phyloP scores from a whole-genome alignment of 371 early-diverging fungal genomes.

The Blakeslea trispora region DNA sequence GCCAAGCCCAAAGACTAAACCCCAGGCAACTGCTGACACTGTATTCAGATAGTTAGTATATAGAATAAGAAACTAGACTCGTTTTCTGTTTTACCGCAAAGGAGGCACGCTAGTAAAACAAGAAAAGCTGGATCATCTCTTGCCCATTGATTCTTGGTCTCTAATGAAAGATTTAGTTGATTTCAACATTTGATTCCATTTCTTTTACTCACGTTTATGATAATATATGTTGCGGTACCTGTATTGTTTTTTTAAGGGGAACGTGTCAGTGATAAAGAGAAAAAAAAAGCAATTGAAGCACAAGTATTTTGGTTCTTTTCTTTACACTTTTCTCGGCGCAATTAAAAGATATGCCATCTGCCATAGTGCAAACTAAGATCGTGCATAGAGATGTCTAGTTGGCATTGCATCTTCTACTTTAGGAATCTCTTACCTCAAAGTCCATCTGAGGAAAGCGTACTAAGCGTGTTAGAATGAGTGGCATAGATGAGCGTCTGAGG shows the following conservation, averaged over 20 bases:
- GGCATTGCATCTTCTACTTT: background rate
- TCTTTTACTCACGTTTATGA: slow-evolving; percentile 70
- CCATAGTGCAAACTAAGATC: slow-evolving; percentile 80
- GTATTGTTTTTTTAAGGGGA: slow-evolving; percentile 45
- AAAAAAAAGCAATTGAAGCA: background rate
- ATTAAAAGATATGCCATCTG: slow-evolving; percentile 88
- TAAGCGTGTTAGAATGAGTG: slow-evolving; percentile 54
- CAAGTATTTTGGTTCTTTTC: slow-evolving; percentile 4
- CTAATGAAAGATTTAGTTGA: slow-evolving; percentile 36
- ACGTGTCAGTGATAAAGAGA: slow-evolving; percentile 60
- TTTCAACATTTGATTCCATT: too few species aligned
- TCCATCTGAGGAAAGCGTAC: slow-evolving; percentile 84
- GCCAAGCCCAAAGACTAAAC: slow-evolving; percentile 70
- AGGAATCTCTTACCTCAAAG: slow-evolving; percentile 33
- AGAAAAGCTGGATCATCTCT: slow-evolving; percentile 93
- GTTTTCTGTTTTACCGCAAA: slow-evolving; percentile 56
- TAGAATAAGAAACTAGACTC: background rate
- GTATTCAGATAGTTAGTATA: slow-evolving; percentile 2
- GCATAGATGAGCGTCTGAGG: slow-evolving; percentile 13
- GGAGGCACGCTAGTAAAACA: slow-evolving; percentile 63
- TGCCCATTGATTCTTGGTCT: slow-evolving; percentile 96
- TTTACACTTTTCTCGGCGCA: slow-evolving; percentile 85
- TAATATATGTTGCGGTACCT: slow-evolving; percentile 91
- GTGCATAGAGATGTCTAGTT: background rate
- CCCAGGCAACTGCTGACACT: slow-evolving; percentile 80